Conservation (phyloP, 441 rosid species). For the Cnidoscolus chayamansa region DNA sequence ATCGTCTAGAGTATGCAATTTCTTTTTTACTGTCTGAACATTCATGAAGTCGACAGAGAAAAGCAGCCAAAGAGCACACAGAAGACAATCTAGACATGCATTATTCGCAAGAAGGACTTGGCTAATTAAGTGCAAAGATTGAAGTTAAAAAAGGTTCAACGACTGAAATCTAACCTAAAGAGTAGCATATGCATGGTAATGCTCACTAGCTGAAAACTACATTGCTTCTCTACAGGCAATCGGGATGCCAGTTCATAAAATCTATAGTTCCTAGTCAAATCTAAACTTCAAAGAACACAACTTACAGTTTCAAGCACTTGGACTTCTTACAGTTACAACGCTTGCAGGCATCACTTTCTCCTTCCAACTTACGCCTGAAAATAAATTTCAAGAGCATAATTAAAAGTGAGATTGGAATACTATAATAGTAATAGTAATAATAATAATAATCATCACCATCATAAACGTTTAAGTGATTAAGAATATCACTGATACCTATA, state of each 20-base stretch:
- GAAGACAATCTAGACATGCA: neutral
- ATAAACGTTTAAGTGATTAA: too few relatives aligned
- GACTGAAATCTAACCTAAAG: too few relatives aligned
- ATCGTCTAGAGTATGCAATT: neutral
- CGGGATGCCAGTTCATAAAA: neutral
- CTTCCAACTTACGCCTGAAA: slow-evolving; percentile 69
- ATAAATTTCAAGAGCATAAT: slow-evolving; percentile 15
- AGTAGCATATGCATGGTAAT: neutral
- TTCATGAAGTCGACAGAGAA: too few relatives aligned
- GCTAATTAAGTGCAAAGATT: neutral
- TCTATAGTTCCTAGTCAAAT: neutral
- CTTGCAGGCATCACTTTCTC: slow-evolving; percentile 76
- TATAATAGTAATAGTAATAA: neutral
- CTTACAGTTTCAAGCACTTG: slow-evolving; percentile 98
- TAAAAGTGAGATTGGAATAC: neutral
- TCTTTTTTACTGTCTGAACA: neutral
- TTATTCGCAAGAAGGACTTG: neutral
- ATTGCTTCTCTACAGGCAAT: neutral
- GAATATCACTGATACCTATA: neutral
- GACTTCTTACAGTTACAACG: slow-evolving; percentile 99
- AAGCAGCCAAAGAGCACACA: neutral
- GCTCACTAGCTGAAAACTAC: neutral
- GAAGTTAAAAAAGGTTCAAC: neutral
- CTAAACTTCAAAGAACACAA: slow-evolving; percentile 10
- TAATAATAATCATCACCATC: too few relatives aligned